Base-by-base conservation (phyloP, 495 filamentous ascomycete genomes). In the Lophiostoma macrostomum region DNA sequence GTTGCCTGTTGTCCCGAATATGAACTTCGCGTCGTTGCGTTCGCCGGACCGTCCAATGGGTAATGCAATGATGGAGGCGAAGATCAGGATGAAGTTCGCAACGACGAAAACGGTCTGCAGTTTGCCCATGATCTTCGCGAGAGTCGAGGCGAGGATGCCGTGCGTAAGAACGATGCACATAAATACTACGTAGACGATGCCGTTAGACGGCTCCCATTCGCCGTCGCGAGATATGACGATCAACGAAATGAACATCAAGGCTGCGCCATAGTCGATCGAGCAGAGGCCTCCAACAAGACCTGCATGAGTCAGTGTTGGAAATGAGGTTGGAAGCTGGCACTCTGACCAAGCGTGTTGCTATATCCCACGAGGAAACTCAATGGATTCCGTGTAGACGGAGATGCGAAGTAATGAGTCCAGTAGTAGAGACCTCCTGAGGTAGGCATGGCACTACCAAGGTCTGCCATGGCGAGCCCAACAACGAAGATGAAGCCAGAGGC, bases 311-410 rank as follows among this genome's bases (percentile, higher is more conserved):
- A 52, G 36, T 16, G 13, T 41, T 7, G 3, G 22, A 20, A n/a
- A n/a, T 19, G 35, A 34, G 4, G 22, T 34, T 38, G 4, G 13
- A 12, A 29, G 30, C 5, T n/a, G 14, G 4, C 16, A 18, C 4
- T 22, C 39, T 6, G 41, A 59, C 58, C 84, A 18, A 87, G 67
- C 1, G 78, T 87, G 58, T 87, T 87, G 66, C 80, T 84, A 58
- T 86, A 87, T 16, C 84, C 84, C 22, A 87, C 83, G 23, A 87
- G 64, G 61, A 86, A 87, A 58, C 80, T 80, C 7, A 87, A 65
- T 7, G 80, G 74, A 62, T 83, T 84, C 43, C 82, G 74, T 37
- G 73, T 79, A 39, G 76, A 77, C 10, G 77, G 76, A 3, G 74
- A 76, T 19, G 77, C 72, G 63, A 84, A 86, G 69, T 79, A 83